Evolutionary conservation across 1,139 yeast genomes (phyloP), one percentile per base, ranked within the genome.

Genomic region (Candida frijolesensis): DNA sequence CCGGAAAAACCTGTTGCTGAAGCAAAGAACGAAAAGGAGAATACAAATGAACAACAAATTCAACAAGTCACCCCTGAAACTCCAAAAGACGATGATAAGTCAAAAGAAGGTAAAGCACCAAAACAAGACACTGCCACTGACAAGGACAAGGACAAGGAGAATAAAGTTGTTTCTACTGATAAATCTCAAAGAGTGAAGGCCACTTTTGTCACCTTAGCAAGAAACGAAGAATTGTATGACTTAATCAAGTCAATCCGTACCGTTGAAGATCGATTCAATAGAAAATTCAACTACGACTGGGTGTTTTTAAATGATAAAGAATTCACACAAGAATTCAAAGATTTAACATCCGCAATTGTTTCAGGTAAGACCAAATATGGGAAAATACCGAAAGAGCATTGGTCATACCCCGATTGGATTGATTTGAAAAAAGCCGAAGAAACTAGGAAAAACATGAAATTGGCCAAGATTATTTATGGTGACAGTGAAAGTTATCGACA

Each of bases 221-320:
- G 96, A 52, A 90, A 91, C 62, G 68, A 79, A 4, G 97, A 91
- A 59, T 57, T 89, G 1, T 75, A 79, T 3, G 94, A 85, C 4
- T 95, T 89, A 1, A 60, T 87, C 2, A 72, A 78, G 47, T 84
- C 94, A 2, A 83, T 91, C 78, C 69, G 74, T 19, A 83, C 91
- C 2, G 65, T 92, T 44, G 97, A 92, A 64, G 74, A 89, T 29
- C 94, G 87, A 61, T 92, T 90, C 70, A 92, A 92, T 64, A 89
- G 90, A 57, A 89, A 96, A 94, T 92, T 78, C 65, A 80, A 86
- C 57, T 92, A 92, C 65, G 97, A 96, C 0, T 92, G 95, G 84
- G 85, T 89, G 1, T 89, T 92, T 58, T 67, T 92, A 40, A 92
- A 91, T 64, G 89, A 92, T 64, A 88, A 82, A 54, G 84, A 83